phyloP scores from a whole-genome alignment of 306 rosid genomes.

The Ochetophila trinervis region DNA sequence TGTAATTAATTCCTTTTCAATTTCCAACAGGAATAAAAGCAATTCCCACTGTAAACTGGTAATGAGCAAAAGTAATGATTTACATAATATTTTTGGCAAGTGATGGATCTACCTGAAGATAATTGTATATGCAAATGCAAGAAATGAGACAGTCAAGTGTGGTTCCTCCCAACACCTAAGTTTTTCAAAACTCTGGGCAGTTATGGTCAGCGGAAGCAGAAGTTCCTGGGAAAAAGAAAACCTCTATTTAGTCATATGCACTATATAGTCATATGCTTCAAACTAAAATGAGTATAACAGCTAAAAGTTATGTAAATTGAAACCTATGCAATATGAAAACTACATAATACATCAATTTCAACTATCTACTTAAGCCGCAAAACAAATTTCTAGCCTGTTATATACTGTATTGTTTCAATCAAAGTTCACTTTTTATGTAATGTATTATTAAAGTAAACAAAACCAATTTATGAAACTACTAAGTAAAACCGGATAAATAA shows the following conservation, averaged over 20 bases:
- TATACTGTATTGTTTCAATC: too few relatives aligned
- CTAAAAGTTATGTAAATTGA: constrained; percentile 1
- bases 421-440: too few relatives aligned
- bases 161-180: constrained; percentile 96
- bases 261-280: constrained; percentile 1
- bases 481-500: constrained; percentile 2
- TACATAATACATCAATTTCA: not conserved
- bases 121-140: constrained; percentile 54
- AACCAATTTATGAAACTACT: not conserved
- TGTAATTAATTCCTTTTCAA: too few relatives aligned
- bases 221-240: constrained; percentile 68
- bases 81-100: not conserved
- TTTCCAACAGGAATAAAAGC: too few relatives aligned
- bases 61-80: not conserved
- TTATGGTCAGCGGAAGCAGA: constrained; percentile 56
- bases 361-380: too few relatives aligned
- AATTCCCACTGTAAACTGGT: too few relatives aligned
- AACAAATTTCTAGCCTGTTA: too few relatives aligned
- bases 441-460: not conserved
- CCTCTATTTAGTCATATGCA: not conserved
- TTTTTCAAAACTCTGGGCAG: constrained; percentile 55
- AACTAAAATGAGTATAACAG: not conserved
- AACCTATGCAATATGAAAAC: not conserved
- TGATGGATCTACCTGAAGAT: constrained; percentile 62
- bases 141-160: constrained; percentile 71